Conservation (phyloP, 306 rosid genomes). For the Oemleria cerasiformis region DNA sequence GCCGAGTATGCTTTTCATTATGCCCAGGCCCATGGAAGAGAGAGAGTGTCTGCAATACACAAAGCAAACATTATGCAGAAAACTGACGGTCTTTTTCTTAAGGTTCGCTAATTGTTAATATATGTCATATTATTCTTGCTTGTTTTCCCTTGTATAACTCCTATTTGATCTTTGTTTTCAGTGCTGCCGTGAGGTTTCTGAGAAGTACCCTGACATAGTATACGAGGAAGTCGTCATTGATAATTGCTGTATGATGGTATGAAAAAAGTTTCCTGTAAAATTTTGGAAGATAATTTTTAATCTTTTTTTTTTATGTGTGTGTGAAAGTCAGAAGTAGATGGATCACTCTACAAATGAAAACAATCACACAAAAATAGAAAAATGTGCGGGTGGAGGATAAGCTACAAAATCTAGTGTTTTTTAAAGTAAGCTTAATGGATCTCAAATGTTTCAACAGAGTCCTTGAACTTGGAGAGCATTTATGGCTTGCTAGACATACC, state of each 20-base stretch:
- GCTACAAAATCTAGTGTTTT: no score
- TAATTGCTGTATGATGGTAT: slow-evolving; percentile 99
- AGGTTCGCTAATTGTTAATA: slow-evolving; percentile 28
- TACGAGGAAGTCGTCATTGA: slow-evolving; percentile 98
- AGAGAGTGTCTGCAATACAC: slow-evolving; percentile 97
- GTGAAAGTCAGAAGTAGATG: no score
- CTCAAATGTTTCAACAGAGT: slow-evolving; percentile 1
- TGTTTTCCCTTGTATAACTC: slow-evolving; percentile 14
- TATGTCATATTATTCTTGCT: slow-evolving; percentile 1
- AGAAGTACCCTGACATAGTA: slow-evolving; percentile 89
- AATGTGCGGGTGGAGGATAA: no score
- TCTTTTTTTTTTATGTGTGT: no score
- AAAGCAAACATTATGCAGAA: slow-evolving; percentile 99
- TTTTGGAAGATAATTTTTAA: neutral
- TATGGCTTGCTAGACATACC: neutral
- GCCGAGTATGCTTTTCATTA: slow-evolving; percentile 99
- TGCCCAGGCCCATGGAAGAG: slow-evolving; percentile 90
- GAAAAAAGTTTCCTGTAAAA: neutral
- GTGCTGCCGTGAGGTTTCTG: slow-evolving; percentile 99
- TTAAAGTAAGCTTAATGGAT: neutral
- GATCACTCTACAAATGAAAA: no score
- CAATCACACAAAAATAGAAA: no score
- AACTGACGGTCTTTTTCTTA: slow-evolving; percentile 94
- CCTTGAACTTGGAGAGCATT: neutral
- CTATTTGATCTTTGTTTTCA: slow-evolving; percentile 33